Percentiles rank a stretch among this genome's conserved stretches.
These are phyloP conservation scores for Xylariales sp. DNA, from an alignment of 2,329 filamentous ascomycete genomes.

Conservation along the genomic window DNA sequence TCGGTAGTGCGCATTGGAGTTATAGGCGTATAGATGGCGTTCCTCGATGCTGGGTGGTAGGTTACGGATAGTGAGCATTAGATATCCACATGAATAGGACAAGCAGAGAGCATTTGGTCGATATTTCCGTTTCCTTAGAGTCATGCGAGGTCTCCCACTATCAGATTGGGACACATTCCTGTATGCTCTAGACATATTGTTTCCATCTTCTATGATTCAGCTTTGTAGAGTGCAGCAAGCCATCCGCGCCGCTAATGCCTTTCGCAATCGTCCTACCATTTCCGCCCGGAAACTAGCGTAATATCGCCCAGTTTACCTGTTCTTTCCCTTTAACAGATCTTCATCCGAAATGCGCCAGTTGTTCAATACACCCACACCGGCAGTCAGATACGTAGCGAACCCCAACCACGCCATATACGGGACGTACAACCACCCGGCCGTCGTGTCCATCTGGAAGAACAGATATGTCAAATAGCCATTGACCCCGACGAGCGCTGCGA, in stretches of 20 bases:
- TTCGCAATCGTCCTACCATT: too few species aligned
- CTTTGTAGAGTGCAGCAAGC: too few species aligned
- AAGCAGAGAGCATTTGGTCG: too few species aligned
- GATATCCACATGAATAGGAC: too few species aligned
- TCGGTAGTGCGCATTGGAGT: not conserved
- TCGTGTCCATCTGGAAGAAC: conserved; percentile 69
- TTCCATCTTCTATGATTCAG: too few species aligned
- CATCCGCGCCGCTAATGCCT: too few species aligned
- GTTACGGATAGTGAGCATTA: not conserved
- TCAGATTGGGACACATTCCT: too few species aligned
- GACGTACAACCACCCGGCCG: conserved; percentile 67
- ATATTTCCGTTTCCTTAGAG: too few species aligned
- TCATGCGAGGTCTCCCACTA: too few species aligned
- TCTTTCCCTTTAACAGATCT: conserved; percentile 26
- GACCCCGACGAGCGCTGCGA: conserved; percentile 65
- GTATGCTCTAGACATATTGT: too few species aligned
- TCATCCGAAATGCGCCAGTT: conserved; percentile 52
- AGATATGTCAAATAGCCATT: conserved; percentile 70
- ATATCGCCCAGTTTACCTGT: too few species aligned
- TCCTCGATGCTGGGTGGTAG: not conserved
- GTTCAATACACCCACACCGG: conserved; percentile 64
- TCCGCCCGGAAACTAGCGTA: too few species aligned
- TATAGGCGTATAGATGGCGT: not conserved
- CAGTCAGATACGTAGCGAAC: conserved; percentile 82
- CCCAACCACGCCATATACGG: conserved; percentile 84